Percentiles rank a stretch among this genome's conserved stretches.
Evolutionary conservation across 2,329 filamentous ascomycete species (phyloP).

Genomic region (Colletotrichum truncatum): DNA sequence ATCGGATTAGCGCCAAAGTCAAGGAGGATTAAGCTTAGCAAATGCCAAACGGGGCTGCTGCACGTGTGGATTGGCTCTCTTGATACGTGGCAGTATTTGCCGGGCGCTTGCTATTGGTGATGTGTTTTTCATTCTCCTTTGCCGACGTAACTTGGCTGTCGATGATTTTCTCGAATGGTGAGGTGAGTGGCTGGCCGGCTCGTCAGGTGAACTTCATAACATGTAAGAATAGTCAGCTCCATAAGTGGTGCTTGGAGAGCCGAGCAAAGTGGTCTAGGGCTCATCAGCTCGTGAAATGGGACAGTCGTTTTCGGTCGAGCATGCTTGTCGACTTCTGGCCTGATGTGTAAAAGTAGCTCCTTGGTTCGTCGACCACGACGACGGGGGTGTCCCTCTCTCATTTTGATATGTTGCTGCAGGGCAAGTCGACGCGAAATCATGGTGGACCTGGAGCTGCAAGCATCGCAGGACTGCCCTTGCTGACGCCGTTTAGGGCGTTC

Average conservation of each 20-base stretch:
- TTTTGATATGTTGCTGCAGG: neutral
- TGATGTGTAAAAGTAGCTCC: too few relatives aligned
- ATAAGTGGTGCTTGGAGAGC: too few relatives aligned
- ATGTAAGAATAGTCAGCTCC: neutral
- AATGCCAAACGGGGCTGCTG: conserved; percentile 22
- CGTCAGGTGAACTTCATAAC: neutral
- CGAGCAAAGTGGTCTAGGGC: too few relatives aligned
- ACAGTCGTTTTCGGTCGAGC: too few relatives aligned
- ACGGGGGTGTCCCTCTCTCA: too few relatives aligned
- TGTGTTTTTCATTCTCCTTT: neutral
- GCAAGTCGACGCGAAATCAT: neutral
- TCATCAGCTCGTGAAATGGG: too few relatives aligned
- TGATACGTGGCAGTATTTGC: conserved; percentile 20
- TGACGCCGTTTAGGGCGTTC: neutral
- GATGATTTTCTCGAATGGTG: neutral
- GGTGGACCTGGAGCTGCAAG: neutral
- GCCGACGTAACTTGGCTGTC: neutral
- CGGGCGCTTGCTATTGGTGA: neutral
- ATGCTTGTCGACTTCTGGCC: too few relatives aligned
- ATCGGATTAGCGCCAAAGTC: conserved; percentile 24
- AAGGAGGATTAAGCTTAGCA: conserved; percentile 28
- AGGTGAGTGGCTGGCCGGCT: neutral
- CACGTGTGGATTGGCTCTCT: neutral
- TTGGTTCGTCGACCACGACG: too few relatives aligned
- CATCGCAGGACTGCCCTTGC: conserved; percentile 1